Percentiles rank a stretch among this genome's conserved stretches.
Conservation (phyloP, 345 rosid species). For the Eucalyptus melliodora region DNA sequence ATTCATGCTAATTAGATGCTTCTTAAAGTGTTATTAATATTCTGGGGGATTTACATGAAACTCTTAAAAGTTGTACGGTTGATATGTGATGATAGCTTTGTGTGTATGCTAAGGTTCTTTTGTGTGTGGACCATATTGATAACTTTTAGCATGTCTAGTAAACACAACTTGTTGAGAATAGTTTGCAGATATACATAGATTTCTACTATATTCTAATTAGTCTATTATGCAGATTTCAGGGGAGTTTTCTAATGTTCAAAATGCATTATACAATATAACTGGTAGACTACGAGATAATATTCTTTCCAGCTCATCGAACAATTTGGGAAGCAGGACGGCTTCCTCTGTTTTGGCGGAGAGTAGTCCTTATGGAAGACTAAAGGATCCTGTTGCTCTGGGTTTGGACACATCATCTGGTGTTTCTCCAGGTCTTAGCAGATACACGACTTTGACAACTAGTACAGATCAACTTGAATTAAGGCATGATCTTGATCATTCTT, state of each 20-base stretch:
- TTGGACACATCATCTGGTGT: constrained; percentile 12
- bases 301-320: constrained; percentile 23
- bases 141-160: neutral
- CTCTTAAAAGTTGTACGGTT: neutral
- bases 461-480: constrained; percentile 38
- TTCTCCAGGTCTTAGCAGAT: constrained; percentile 25
- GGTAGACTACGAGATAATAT: constrained; percentile 69
- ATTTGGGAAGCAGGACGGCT: constrained; percentile 23
- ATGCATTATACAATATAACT: constrained; percentile 69
- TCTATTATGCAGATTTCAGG: constrained; percentile 62
- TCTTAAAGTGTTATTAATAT: neutral
- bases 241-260: constrained; percentile 56
- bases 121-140: neutral
- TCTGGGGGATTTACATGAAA: neutral
- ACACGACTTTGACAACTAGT: constrained; percentile 5
- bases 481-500: constrained; percentile 23
- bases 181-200: neutral
- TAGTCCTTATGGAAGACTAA: constrained; percentile 28
- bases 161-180: neutral
- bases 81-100: neutral
- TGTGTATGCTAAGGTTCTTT: neutral
- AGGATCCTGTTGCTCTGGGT: constrained; percentile 18
- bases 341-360: constrained; percentile 34
- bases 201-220: neutral
- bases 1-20: neutral